Percentiles rank a stretch among this genome's conserved stretches.
Conservation (phyloP, 345 rosid genomes). For the Viola odorata region DNA sequence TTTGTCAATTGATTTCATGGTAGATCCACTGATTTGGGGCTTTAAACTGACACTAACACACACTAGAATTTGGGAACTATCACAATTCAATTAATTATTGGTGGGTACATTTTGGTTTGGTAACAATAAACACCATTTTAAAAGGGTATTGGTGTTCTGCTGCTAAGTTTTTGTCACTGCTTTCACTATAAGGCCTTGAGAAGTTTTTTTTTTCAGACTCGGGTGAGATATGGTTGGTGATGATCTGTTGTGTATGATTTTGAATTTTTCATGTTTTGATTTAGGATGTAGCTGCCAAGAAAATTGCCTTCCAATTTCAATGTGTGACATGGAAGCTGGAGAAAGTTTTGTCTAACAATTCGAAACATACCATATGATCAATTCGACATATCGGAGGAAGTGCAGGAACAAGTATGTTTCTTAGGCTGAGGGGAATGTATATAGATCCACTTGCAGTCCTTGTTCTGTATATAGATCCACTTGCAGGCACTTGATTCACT, state of each 20-base stretch:
- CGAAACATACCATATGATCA: slow-evolving; percentile 60
- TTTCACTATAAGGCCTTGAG: not conserved
- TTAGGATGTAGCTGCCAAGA: slow-evolving; percentile 72
- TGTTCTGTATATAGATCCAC: too few relatives aligned
- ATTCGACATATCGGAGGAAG: slow-evolving; percentile 77
- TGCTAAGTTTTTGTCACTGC: not conserved
- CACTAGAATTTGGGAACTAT: too few relatives aligned
- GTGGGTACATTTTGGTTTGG: too few relatives aligned
- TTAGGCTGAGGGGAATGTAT: too few relatives aligned
- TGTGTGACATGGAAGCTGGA: slow-evolving; percentile 81
- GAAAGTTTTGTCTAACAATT: slow-evolving; percentile 63
- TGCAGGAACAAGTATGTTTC: slow-evolving; percentile 60
- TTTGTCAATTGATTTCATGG: not conserved
- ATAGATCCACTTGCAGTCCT: too few relatives aligned
- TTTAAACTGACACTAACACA: not conserved
- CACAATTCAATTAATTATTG: too few relatives aligned
- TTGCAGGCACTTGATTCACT: too few relatives aligned
- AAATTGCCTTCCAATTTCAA: slow-evolving; percentile 65
- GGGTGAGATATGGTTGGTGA: not conserved
- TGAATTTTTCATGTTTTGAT: slow-evolving; percentile 37
- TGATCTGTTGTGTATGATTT: slow-evolving; percentile 2
- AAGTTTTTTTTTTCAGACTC: not conserved
- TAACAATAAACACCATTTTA: too few relatives aligned
- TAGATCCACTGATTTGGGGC: not conserved
- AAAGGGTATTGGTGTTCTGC: not conserved